Percentiles rank a stretch among this genome's conserved stretches.
Evolutionary conservation across 1,284 basidiomycete species (phyloP).

Genomic region (Sporisorium exsertum): DNA sequence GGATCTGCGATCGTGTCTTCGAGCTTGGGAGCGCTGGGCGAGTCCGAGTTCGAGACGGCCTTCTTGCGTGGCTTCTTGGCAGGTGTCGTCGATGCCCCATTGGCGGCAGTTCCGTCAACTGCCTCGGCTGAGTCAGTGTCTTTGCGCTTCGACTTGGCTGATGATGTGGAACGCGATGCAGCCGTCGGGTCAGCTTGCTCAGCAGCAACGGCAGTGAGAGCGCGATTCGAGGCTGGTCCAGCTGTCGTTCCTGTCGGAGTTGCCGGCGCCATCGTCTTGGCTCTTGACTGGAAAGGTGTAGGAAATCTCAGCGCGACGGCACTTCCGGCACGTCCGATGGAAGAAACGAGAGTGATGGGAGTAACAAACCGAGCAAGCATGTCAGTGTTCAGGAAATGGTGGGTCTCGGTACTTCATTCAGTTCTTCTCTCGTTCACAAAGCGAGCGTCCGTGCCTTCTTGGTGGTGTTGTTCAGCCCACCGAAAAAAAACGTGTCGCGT

Average conservation of each 20-base stretch:
- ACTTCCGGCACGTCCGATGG: background rate
- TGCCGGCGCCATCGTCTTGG: conserved; percentile 17
- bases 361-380: background rate
- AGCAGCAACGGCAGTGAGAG: background rate
- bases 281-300: background rate
- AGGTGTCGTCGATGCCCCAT: conserved; percentile 3
- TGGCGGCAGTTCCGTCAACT: background rate
- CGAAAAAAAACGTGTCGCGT: conserved; percentile 28
- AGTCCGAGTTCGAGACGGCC: conserved; percentile 32
- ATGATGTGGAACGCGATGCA: conserved; percentile 4
- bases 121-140: conserved; percentile 9
- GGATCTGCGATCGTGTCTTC: conserved; percentile 39
- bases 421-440: background rate
- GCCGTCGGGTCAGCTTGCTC: background rate
- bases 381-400: background rate
- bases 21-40: conserved; percentile 31
- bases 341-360: background rate
- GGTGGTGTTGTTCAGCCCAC: background rate
- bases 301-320: background rate
- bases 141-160: conserved; percentile 35
- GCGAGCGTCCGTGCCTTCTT: background rate
- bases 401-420: too few species aligned
- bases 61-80: conserved; percentile 45
- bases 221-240: conserved; percentile 23
- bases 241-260: conserved; percentile 1